Percentiles rank a stretch among this genome's conserved stretches.
phyloP scores from a whole-genome alignment of 352 stramenopile genomes.

The Phytophthora constricta region DNA sequence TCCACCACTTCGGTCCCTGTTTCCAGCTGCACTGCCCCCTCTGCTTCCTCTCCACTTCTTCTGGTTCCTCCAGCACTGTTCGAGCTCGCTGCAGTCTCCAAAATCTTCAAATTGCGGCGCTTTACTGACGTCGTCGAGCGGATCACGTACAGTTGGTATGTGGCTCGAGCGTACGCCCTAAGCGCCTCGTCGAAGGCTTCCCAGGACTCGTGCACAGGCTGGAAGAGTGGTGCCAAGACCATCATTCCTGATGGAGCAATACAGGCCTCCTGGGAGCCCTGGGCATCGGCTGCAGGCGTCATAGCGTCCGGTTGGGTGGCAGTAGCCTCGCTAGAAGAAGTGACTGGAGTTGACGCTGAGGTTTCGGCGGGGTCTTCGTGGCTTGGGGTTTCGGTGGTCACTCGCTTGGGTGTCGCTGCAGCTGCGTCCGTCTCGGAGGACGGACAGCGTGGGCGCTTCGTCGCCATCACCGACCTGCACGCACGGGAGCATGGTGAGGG shows the following conservation, averaged over 20 bases:
- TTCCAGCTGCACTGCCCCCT: constrained; percentile 4
- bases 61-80: neutral
- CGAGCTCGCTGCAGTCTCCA: constrained; percentile 38
- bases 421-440: constrained; percentile 12
- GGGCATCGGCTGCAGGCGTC: neutral
- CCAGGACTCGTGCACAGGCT: constrained; percentile 65
- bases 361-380: constrained; percentile 7
- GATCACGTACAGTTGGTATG: constrained; percentile 80
- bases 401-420: constrained; percentile 21
- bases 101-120: constrained; percentile 74
- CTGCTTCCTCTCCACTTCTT: constrained; percentile 5
- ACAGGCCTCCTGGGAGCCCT: neutral
- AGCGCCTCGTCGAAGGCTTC: constrained; percentile 66
- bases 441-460: constrained; percentile 29
- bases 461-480: constrained; percentile 15
- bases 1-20: too few species aligned
- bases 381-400: constrained; percentile 18
- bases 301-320: neutral
- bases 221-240: constrained; percentile 55
- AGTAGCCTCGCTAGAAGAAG: neutral
- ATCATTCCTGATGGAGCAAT: constrained; percentile 9
- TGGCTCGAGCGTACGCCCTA: constrained; percentile 62
- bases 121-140: constrained; percentile 80
- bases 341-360: constrained; percentile 1
- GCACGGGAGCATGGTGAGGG: neutral